Percentiles rank a stretch among this genome's conserved stretches.
Conservation (phyloP, 331 rosid genomes). For the Spiraea crenata region DNA sequence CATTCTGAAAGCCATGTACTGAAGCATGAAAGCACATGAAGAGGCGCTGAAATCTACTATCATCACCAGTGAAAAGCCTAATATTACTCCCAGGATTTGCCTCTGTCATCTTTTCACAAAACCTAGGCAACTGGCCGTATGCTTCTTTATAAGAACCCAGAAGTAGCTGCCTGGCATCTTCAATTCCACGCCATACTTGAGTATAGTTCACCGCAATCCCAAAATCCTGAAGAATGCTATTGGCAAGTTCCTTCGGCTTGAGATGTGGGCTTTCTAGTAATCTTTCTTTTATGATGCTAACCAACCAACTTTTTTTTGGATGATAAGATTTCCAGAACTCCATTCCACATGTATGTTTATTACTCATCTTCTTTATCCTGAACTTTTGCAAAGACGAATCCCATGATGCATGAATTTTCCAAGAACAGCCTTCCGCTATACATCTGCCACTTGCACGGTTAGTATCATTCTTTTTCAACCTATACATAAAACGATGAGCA, state of each 20-base stretch:
- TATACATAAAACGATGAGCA: conserved; percentile 50
- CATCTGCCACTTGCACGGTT: conserved; percentile 54
- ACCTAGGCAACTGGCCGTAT: conserved; percentile 41
- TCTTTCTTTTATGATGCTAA: conserved; percentile 44
- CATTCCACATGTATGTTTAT: conserved; percentile 43
- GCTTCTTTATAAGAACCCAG: conserved; percentile 55
- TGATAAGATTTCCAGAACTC: conserved; percentile 49
- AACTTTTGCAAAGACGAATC: conserved; percentile 40
- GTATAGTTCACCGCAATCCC: conserved; percentile 52
- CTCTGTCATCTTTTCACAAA: conserved; percentile 49
- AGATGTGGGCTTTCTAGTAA: conserved; percentile 46
- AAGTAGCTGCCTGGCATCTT: conserved; percentile 50
- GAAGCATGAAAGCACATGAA: conserved; percentile 44
- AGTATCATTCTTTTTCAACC: conserved; percentile 49
- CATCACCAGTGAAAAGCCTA: conserved; percentile 33
- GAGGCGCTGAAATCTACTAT: conserved; percentile 40
- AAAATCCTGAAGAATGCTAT: conserved; percentile 42
- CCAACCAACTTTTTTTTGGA: conserved; percentile 54
- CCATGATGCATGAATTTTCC: conserved; percentile 61
- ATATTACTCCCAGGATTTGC: conserved; percentile 49
- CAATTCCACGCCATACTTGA: conserved; percentile 57
- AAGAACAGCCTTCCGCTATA: conserved; percentile 45
- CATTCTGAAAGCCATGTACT: conserved; percentile 44
- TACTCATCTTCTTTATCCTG: conserved; percentile 42
- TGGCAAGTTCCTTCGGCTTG: conserved; percentile 52